Evolutionary conservation across 176 grass and related monocot genomes (phyloP).

Genomic region (Dendrocalamus sinicus): DNA sequence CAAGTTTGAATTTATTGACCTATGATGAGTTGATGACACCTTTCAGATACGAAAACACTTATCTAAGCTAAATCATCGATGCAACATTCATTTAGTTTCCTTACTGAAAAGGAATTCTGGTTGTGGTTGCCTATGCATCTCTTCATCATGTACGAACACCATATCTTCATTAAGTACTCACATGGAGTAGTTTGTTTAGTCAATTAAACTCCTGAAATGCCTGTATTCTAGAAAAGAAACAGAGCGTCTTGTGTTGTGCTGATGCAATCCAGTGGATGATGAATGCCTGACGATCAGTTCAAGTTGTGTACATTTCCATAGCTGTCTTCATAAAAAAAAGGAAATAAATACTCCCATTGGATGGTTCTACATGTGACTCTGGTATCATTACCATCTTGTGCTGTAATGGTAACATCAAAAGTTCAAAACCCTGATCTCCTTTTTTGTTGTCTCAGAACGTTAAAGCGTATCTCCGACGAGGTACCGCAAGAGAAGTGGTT

Average conservation of each 20-base stretch:
- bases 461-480: conserved; percentile 94
- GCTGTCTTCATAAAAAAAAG: not conserved
- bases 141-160: not conserved
- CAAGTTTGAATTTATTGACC: not conserved
- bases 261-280: conserved; percentile 1
- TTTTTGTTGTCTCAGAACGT: conserved; percentile 65
- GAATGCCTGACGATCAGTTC: not conserved
- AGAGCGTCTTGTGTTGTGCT: not conserved
- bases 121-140: not conserved
- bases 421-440: not conserved
- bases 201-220: not conserved
- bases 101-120: not conserved
- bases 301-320: conserved; percentile 18
- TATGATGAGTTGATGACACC: not conserved
- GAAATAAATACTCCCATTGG: not conserved
- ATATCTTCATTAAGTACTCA: not conserved
- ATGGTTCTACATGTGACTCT: not conserved
- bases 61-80: not conserved
- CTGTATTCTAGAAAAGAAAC: conserved; percentile 4
- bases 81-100: not conserved
- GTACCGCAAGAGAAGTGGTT: conserved; percentile 73
- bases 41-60: not conserved
- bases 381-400: conserved; percentile 25
- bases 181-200: not conserved
- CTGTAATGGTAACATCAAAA: conserved; percentile 2